These are phyloP conservation scores for Xerocomus amazonicus DNA, from an alignment of 1,284 basidiomycete genomes.

Conservation along the genomic window DNA sequence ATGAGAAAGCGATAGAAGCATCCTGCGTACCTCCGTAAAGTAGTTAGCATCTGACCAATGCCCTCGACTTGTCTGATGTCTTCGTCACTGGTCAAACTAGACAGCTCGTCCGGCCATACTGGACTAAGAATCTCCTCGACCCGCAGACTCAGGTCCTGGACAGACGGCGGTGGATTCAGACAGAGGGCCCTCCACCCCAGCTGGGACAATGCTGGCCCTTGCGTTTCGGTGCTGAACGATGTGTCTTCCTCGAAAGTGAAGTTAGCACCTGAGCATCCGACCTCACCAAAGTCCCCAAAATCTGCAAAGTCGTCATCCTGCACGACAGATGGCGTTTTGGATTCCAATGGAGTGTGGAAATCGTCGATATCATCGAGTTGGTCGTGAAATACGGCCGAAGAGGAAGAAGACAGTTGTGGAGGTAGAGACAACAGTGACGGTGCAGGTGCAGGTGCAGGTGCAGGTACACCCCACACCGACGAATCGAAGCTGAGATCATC, in stretches of 20 bases:
- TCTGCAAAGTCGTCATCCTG: slow-evolving; percentile 78
- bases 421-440: slow-evolving; percentile 32
- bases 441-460: slow-evolving; percentile 40
- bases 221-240: slow-evolving; percentile 41
- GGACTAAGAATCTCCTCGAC: slow-evolving; percentile 65
- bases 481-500: slow-evolving; percentile 69
- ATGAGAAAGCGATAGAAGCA: slow-evolving; percentile 16
- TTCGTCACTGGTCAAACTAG: slow-evolving; percentile 61
- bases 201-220: slow-evolving; percentile 40
- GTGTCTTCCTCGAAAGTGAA: slow-evolving; percentile 41
- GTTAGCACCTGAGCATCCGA: slow-evolving; percentile 35
- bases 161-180: slow-evolving; percentile 62
- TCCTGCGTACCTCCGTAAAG: slow-evolving; percentile 62
- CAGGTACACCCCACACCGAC: slow-evolving; percentile 62
- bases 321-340: slow-evolving; percentile 37
- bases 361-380: slow-evolving; percentile 67
- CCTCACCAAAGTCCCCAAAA: slow-evolving; percentile 84
- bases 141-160: slow-evolving; percentile 54
- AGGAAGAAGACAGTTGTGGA: slow-evolving; percentile 21
- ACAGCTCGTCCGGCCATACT: slow-evolving; percentile 55
- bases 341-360: slow-evolving; percentile 56
- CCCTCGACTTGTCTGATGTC: slow-evolving; percentile 78
- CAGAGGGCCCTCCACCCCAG: slow-evolving; percentile 58
- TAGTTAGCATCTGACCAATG: slow-evolving; percentile 70
- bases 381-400: slow-evolving; percentile 40